Conservation (phyloP, 2,329 filamentous ascomycete genomes). For the Ceratocystis harringtonii region DNA sequence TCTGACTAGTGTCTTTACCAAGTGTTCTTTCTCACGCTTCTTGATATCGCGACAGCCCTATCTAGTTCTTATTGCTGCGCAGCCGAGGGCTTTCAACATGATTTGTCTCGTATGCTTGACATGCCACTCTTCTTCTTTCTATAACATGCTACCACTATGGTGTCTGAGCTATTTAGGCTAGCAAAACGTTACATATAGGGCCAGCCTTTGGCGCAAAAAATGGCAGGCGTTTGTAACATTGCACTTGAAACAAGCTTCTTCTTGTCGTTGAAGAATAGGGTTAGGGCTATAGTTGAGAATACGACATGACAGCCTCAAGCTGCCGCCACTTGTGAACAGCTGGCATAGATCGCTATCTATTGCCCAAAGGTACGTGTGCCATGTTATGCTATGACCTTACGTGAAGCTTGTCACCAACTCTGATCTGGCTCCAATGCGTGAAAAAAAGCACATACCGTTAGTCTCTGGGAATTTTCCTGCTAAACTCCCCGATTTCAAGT, state of each 20-base stretch:
- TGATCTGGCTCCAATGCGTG: not conserved
- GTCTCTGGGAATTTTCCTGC: not conserved
- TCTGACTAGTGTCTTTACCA: not conserved
- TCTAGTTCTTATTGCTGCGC: too few species aligned
- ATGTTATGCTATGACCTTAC: not conserved
- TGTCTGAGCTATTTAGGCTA: not conserved
- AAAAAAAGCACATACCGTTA: not conserved
- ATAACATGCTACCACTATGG: not conserved
- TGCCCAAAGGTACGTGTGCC: not conserved
- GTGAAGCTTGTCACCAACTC: conserved; percentile 7
- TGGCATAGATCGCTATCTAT: not conserved
- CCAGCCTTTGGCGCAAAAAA: not conserved
- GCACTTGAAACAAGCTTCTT: not conserved
- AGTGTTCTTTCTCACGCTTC: not conserved
- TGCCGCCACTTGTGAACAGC: not conserved
- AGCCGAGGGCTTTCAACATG: too few species aligned
- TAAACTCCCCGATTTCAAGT: not conserved
- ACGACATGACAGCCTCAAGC: not conserved
- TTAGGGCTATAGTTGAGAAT: not conserved
- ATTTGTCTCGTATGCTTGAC: too few species aligned
- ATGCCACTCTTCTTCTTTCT: not conserved
- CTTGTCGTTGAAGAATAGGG: not conserved
- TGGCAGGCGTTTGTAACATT: not conserved
- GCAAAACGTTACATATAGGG: not conserved
- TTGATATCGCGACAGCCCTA: not conserved